Evolutionary conservation across 108 stramenopile genomes (phyloP), one percentile per base, ranked within the genome.

Genomic region (Conticribra weissflogii): DNA sequence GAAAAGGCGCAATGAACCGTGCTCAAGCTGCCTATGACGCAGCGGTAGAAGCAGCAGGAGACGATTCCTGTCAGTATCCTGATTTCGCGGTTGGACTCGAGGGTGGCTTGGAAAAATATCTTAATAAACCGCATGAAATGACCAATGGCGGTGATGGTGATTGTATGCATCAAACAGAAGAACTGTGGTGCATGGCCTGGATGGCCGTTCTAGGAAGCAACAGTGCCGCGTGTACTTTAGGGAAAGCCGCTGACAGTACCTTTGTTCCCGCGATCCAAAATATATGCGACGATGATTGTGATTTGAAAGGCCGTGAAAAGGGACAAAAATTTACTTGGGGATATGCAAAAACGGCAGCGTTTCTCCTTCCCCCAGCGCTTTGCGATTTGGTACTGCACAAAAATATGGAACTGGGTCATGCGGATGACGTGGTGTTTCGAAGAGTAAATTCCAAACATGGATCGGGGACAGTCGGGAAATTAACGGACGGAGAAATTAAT

Each of bases 101-200:
- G 72, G 97, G 97, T n/a, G 97, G 97, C 28, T 73, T 96, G 24
- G 90, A 94, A 62, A 59, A 86, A 66, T 19, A 56, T 53, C 36
- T 34, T 25, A 1, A 66, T 52, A 28, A 72, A 36, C 21, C 29
- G 17, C 17, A 28, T 32, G n/a, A 25, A 51, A 27, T 30, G 50
- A 8, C 60, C 50, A 9, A 33, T 16, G 22, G 47, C 30, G 24
- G 41, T 36, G 49, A 52, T n/a, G 1, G 12, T 12, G 8, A 41
- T 9, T 41, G 12, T 12, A 5, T 9, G 8, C 36, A 41, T 12
- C 44, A 73, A 21, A 34, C 57, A 12, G 59, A 67, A 14, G 78
- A 78, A 15, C 61, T 97, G 41, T 88, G 78, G 80, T 96, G 95
- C 71, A 95, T 94, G 87, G 97, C 97, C 24, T 98, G 91, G 91